These are phyloP conservation scores for Barnettozyma hawaiiensis DNA, from an alignment of 1,139 yeast species.

Conservation along the genomic window DNA sequence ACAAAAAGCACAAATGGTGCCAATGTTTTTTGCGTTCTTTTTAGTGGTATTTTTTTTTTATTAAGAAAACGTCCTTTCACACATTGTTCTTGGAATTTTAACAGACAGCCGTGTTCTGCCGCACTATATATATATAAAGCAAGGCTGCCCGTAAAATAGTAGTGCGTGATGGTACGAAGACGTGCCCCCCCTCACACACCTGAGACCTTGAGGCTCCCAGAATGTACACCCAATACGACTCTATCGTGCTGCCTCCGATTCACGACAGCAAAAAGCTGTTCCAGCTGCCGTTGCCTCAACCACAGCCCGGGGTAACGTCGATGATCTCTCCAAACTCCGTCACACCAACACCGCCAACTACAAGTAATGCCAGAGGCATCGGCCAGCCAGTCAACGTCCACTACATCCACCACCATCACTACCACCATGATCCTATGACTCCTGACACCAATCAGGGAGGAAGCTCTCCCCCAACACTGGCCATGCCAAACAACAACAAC, in stretches of 20 bases:
- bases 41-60: too few species aligned
- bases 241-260: constrained; percentile 19
- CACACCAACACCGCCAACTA: neutral
- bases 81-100: too few species aligned
- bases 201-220: neutral
- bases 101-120: constrained; percentile 6
- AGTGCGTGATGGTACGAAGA: neutral
- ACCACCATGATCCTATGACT: constrained; percentile 8
- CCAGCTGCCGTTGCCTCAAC: constrained; percentile 16
- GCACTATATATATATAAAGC: neutral
- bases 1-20: constrained; percentile 5
- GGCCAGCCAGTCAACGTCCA: constrained; percentile 11
- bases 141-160: neutral
- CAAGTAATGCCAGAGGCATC: constrained; percentile 2
- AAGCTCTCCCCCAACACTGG: constrained; percentile 1
- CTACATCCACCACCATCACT: constrained; percentile 11
- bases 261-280: constrained; percentile 16
- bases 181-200: too few species aligned
- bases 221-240: constrained; percentile 10
- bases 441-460: neutral
- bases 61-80: too few species aligned
- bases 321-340: constrained; percentile 2
- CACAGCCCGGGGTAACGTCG: constrained; percentile 14
- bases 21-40: neutral
- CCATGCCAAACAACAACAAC: neutral